These are phyloP conservation scores for Ceratocystis papillata DNA, from an alignment of 2,329 filamentous ascomycete genomes.

Conservation along the genomic window DNA sequence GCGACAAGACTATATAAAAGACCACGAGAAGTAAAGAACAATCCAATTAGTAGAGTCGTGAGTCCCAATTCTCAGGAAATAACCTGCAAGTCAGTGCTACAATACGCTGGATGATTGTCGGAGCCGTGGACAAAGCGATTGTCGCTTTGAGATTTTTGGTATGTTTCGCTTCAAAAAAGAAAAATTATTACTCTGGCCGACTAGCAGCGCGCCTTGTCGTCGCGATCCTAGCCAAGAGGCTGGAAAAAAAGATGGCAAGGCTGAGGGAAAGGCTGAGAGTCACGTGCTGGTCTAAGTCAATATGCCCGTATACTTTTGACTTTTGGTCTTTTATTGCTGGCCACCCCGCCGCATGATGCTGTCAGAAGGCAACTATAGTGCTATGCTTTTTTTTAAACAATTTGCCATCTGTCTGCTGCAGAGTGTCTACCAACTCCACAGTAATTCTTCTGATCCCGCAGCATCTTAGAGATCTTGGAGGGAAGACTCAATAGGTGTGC, in stretches of 20 bases:
- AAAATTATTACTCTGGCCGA: not conserved
- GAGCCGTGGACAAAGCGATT: not conserved
- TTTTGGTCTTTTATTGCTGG: not conserved
- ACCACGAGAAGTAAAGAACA: not conserved
- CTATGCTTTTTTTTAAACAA: no score
- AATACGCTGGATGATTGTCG: not conserved
- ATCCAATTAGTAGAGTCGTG: not conserved
- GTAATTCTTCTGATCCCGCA: no score
- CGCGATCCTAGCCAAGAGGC: conserved; percentile 21
- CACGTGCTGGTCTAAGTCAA: conserved; percentile 14
- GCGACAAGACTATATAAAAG: conserved; percentile 26
- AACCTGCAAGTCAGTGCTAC: not conserved
- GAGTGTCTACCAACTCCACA: no score
- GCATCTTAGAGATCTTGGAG: no score
- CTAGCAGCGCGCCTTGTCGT: not conserved
- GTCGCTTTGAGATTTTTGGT: not conserved
- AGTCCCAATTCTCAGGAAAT: not conserved
- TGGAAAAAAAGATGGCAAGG: conserved; percentile 22
- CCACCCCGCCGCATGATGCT: no score
- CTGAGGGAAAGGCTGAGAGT: conserved; percentile 25
- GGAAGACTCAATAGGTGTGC: not conserved
- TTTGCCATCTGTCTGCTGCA: no score
- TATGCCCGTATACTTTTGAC: not conserved
- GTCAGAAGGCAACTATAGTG: no score
- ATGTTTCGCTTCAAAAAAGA: not conserved